A percentile compares a stretch with the other conserved stretches of the same genome.
phyloP scores from a whole-genome alignment of 2,329 filamentous ascomycete genomes.

The Verticillium tricorpus region DNA sequence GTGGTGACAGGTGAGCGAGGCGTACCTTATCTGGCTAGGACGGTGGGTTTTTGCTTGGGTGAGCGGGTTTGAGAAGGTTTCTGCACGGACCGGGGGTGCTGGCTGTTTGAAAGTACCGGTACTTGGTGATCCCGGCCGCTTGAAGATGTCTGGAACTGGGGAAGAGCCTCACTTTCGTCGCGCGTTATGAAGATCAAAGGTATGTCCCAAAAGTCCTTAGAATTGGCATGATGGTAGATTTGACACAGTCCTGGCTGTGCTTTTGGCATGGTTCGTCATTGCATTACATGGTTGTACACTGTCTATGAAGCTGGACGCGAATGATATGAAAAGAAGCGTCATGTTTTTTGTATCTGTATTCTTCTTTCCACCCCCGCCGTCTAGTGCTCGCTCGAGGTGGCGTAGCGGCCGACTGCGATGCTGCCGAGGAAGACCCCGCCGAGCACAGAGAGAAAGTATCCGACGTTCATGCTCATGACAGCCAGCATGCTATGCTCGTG shows the following conservation, averaged over 20 bases:
- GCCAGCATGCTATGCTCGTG: conserved; percentile 68
- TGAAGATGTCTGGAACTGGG: not conserved
- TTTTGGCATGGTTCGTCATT: too few relatives aligned
- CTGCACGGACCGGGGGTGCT: conserved; percentile 15
- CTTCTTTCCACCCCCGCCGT: not conserved
- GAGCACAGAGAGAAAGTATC: conserved; percentile 78
- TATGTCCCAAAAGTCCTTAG: not conserved
- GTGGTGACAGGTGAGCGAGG: too few relatives aligned
- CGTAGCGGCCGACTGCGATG: conserved; percentile 70
- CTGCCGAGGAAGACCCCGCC: conserved; percentile 83
- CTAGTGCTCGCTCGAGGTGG: conserved; percentile 44
- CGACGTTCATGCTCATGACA: conserved; percentile 85
- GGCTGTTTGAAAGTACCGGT: conserved; percentile 25
- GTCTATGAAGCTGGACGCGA: not conserved
- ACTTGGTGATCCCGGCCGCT: conserved; percentile 15
- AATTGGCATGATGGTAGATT: too few relatives aligned
- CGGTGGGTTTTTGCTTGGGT: conserved; percentile 13
- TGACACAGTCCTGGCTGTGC: too few relatives aligned
- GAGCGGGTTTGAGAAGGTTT: conserved; percentile 53
- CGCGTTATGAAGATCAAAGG: not conserved
- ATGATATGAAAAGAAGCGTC: not conserved
- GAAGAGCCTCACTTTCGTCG: not conserved
- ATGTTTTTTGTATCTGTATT: not conserved
- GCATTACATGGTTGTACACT: too few relatives aligned
- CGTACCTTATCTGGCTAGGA: not conserved